Evolutionary conservation across 2,329 filamentous ascomycete species (phyloP), one percentile per base, ranked within the genome.

Genomic region (Clarireedia monteithiana): DNA sequence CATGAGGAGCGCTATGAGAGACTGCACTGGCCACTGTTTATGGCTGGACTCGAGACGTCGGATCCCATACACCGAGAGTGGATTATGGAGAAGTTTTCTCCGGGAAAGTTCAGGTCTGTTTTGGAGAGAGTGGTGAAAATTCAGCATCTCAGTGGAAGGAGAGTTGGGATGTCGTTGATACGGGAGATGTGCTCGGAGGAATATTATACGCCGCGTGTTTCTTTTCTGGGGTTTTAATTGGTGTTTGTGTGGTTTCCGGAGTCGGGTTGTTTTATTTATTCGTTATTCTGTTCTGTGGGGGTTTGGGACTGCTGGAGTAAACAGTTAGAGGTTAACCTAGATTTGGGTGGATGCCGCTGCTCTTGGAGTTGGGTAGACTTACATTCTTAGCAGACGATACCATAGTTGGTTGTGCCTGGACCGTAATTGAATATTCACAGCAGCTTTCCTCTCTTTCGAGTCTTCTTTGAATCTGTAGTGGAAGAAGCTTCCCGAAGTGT

Each of bases 21-120:
- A 24, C 53, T 39, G 20, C 50, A 44, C 40, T 54, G 51, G 58
- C 58, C 55, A 4, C 45, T 59, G n/a, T 59, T 59, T 34, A 51
- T 59, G 36, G 58, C 55, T 24, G 58, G 58, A 2, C 48, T 59
- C 0, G 58, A 59, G 42, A 59, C 58, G 9, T 45, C 53, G 5
- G 55, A 59, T 40, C 4, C 38, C 10, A 55, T 59, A 24, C 44
- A 59, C 40, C 51, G 49, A 15, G 50, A 54, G 17, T 59, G 55
- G 55, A 54, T 48, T 6, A n/a, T 48, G 24, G 34, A 48, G 6
- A 48, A 30, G 23, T 48, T 54, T 26, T 48, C 44, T 10, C 12
- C 24, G 12, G 44, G 44, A 15, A 54, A 39, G n/a, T 53, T 53
- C 2, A 53, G 30, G 14, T 40, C 45, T 12, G 34, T 48, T 4